Conservation (phyloP, 1,284 basidiomycete species). For the Moesziomyces antarcticus region DNA sequence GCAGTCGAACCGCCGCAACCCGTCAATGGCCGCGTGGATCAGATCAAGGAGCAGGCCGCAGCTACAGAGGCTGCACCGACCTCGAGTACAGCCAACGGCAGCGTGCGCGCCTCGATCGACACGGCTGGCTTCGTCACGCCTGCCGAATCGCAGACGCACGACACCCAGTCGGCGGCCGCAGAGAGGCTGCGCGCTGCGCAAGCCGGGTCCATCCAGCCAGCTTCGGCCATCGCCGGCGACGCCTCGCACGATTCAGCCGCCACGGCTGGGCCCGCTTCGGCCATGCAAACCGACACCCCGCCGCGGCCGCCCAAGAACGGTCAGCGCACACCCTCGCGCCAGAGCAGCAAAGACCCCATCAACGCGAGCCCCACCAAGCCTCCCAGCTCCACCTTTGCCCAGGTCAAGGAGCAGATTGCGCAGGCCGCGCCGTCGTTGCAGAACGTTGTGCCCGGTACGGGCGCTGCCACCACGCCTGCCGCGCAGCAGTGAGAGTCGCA, state of each 20-base stretch:
- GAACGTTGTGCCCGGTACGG: slow-evolving; percentile 32
- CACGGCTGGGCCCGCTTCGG: slow-evolving; percentile 1
- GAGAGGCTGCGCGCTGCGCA: not conserved
- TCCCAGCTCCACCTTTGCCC: slow-evolving; percentile 4
- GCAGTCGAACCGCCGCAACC: slow-evolving; percentile 2
- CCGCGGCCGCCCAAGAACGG: slow-evolving; percentile 43
- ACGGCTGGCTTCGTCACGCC: slow-evolving; percentile 27
- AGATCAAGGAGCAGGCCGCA: slow-evolving; percentile 33
- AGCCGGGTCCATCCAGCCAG: not conserved
- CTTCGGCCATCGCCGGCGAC: not conserved
- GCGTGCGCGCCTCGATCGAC: slow-evolving; percentile 25
- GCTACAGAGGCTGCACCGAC: not conserved
- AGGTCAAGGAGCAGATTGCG: not conserved
- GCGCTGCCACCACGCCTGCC: slow-evolving; percentile 12
- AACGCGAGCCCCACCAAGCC: slow-evolving; percentile 6
- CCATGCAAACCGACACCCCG: slow-evolving; percentile 7
- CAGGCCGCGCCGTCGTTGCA: slow-evolving; percentile 38
- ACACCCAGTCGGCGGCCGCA: slow-evolving; percentile 2
- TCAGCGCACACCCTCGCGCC: slow-evolving; percentile 36
- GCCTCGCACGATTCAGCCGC: slow-evolving; percentile 12
- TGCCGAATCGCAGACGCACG: slow-evolving; percentile 16
- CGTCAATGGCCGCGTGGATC: slow-evolving; percentile 27
- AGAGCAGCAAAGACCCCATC: slow-evolving; percentile 36
- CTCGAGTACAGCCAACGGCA: slow-evolving; percentile 11
- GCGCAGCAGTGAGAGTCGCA: too few relatives aligned